Conservation (phyloP, 1,284 basidiomycete genomes). For the Coniophora puteana region DNA sequence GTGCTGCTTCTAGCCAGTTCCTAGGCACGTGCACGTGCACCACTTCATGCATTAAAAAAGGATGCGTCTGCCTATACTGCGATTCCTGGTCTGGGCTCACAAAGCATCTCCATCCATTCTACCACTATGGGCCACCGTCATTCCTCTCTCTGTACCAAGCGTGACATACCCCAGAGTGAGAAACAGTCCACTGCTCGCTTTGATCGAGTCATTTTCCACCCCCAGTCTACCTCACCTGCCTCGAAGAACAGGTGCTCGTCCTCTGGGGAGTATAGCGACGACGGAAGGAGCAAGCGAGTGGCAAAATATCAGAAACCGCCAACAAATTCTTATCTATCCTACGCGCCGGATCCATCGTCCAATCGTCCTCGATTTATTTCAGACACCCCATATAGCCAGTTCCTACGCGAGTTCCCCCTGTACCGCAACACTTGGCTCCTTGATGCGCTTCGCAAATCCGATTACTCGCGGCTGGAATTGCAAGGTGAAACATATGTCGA, state of each 20-base stretch:
- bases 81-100: neutral
- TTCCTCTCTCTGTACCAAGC: slow-evolving; percentile 24
- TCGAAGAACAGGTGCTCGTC: no score
- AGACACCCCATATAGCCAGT: slow-evolving; percentile 32
- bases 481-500: slow-evolving; percentile 73
- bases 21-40: no score
- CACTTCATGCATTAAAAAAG: no score
- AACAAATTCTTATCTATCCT: no score
- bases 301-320: no score
- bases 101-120: neutral
- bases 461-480: slow-evolving; percentile 61
- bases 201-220: slow-evolving; percentile 4
- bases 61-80: neutral
- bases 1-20: no score
- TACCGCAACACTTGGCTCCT: slow-evolving; percentile 62
- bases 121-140: slow-evolving; percentile 41
- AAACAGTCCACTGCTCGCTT: slow-evolving; percentile 20
- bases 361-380: no score
- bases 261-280: no score
- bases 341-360: no score
- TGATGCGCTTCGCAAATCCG: slow-evolving; percentile 66
- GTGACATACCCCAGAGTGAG: slow-evolving; percentile 28
- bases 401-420: slow-evolving; percentile 44
- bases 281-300: neutral
- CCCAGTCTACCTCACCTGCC: slow-evolving; percentile 2